These are phyloP conservation scores for Pyropia haitanensis DNA, from an alignment of 23 red algal species.

Conservation along the genomic window DNA sequence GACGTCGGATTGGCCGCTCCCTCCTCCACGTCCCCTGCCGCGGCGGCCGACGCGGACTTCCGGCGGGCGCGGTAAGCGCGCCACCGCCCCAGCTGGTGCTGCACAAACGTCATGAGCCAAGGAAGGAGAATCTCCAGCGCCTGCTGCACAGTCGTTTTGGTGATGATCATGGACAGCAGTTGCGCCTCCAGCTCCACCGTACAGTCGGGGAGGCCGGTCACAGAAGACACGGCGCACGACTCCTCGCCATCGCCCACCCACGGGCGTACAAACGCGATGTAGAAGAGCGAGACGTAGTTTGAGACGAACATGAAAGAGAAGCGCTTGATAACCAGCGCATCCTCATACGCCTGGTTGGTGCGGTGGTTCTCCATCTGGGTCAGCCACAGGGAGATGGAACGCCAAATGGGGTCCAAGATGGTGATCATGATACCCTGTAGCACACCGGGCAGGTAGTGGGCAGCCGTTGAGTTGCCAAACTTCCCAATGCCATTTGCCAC, in stretches of 20 bases:
- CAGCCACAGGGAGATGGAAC: conserved; percentile 24
- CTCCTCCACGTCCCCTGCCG: too few species aligned
- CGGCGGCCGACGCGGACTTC: too few species aligned
- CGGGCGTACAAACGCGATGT: conserved; percentile 58
- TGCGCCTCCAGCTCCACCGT: conserved; percentile 55
- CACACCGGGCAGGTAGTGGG: conserved; percentile 27
- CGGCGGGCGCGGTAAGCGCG: too few species aligned
- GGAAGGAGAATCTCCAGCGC: conserved; percentile 45
- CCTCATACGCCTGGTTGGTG: conserved; percentile 54
- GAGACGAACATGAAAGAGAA: conserved; percentile 68
- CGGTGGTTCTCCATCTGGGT: conserved; percentile 63
- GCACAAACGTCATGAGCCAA: conserved; percentile 14
- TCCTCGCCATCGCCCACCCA: background rate
- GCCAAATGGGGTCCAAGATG: conserved; percentile 47
- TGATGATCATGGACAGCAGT: conserved; percentile 58
- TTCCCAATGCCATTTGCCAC: conserved; percentile 7
- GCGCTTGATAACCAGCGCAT: conserved; percentile 54
- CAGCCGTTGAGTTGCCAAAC: background rate
- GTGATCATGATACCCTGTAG: conserved; percentile 48
- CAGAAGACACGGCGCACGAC: background rate
- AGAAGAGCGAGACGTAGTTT: conserved; percentile 56
- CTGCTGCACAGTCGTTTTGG: conserved; percentile 50
- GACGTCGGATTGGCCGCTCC: too few species aligned
- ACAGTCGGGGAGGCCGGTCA: conserved; percentile 31
- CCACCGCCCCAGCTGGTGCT: conserved; percentile 11